These are phyloP conservation scores for Cucurbita maxima DNA, from an alignment of 306 rosid species.

Conservation along the genomic window DNA sequence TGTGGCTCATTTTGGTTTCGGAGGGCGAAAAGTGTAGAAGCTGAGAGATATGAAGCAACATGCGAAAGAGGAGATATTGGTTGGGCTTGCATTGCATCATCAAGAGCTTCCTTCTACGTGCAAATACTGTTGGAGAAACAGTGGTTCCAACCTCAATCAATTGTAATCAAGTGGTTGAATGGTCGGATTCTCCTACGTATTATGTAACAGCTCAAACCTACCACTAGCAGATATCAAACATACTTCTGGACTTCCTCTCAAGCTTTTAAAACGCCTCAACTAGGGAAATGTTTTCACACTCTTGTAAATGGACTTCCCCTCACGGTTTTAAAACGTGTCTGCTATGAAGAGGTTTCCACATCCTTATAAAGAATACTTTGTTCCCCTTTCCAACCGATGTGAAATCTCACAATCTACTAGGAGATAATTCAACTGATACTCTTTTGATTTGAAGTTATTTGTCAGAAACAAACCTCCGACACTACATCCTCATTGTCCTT, in stretches of 20 bases:
- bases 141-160: constrained; percentile 77
- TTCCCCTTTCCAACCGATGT: too few species aligned
- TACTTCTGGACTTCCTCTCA: too few species aligned
- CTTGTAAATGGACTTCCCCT: too few species aligned
- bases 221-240: too few species aligned
- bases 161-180: constrained; percentile 22
- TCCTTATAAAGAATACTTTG: too few species aligned
- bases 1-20: constrained; percentile 62
- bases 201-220: too few species aligned
- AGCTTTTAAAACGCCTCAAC: too few species aligned
- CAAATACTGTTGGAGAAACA: constrained; percentile 78
- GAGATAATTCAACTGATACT: not conserved
- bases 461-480: constrained; percentile 59
- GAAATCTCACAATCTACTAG: not conserved
- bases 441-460: not conserved
- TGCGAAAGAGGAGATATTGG: constrained; percentile 70
- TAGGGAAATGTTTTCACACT: too few species aligned
- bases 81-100: constrained; percentile 86
- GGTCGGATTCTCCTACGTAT: too few species aligned
- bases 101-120: too few species aligned
- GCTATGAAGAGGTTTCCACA: too few species aligned
- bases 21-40: constrained; percentile 44
- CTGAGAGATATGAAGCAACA: constrained; percentile 68
- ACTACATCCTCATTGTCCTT: constrained; percentile 94
- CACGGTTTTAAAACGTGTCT: too few species aligned